A percentile compares a stretch with the other conserved stretches of the same genome.
These are phyloP conservation scores for Blastobotrys terrestris DNA, from an alignment of 805 yeast species.

Conservation along the genomic window DNA sequence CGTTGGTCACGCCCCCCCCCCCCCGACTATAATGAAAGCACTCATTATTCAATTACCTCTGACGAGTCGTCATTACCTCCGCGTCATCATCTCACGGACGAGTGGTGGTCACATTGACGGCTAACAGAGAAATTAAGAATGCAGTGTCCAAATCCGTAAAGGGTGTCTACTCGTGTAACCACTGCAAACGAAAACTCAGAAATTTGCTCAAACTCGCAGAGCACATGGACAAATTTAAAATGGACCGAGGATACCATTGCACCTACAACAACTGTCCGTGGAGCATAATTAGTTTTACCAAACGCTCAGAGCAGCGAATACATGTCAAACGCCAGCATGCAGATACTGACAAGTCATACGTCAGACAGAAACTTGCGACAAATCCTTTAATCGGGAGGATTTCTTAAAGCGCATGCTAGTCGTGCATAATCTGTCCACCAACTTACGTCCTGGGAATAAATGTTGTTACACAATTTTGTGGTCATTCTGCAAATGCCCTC, in stretches of 20 bases:
- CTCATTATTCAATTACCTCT: background rate
- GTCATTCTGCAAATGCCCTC: too few relatives aligned
- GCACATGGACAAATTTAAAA: slow-evolving; percentile 32
- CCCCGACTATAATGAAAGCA: background rate
- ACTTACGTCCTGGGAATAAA: too few relatives aligned
- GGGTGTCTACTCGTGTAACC: slow-evolving; percentile 35
- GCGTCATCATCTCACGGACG: background rate
- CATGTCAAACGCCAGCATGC: slow-evolving; percentile 30
- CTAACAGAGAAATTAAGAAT: slow-evolving; percentile 11
- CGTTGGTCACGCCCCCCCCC: background rate
- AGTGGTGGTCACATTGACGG: background rate
- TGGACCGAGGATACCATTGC: slow-evolving; percentile 34
- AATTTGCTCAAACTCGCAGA: slow-evolving; percentile 30
- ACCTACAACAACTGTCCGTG: slow-evolving; percentile 35
- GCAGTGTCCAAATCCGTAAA: slow-evolving; percentile 29
- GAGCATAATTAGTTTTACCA: slow-evolving; percentile 37
- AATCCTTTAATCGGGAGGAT: slow-evolving; percentile 29
- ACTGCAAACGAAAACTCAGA: slow-evolving; percentile 32
- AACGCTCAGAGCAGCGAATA: slow-evolving; percentile 32
- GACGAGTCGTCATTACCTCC: background rate
- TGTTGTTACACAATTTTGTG: too few relatives aligned
- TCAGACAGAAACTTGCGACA: slow-evolving; percentile 18
- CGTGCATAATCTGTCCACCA: too few relatives aligned
- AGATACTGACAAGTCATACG: slow-evolving; percentile 16
- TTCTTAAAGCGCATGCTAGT: too few relatives aligned